These are phyloP conservation scores for Cryptococcus hybrid DNA, from an alignment of 1,284 basidiomycete genomes.

Conservation along the genomic window DNA sequence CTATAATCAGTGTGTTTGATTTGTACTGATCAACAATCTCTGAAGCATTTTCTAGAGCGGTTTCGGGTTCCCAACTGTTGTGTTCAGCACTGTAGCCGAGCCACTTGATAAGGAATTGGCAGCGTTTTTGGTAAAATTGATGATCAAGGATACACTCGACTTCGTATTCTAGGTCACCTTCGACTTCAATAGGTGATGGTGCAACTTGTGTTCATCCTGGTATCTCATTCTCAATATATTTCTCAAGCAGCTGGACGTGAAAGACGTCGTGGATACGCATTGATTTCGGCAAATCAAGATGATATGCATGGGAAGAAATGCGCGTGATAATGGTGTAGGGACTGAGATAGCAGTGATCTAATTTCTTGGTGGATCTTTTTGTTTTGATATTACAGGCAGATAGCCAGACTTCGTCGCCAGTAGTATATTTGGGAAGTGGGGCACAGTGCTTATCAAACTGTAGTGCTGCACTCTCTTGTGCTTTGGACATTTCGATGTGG, in stretches of 20 bases:
- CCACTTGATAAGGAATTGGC: not conserved
- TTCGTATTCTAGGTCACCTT: not conserved
- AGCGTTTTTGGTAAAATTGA: not conserved
- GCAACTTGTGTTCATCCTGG: not conserved
- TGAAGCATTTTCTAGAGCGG: not conserved
- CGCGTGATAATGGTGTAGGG: constrained; percentile 3
- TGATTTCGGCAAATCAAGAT: constrained; percentile 2
- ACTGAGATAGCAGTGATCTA: constrained; percentile 47
- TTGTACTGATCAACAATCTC: too few species aligned
- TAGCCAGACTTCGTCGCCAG: constrained; percentile 50
- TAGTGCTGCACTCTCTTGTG: too few species aligned
- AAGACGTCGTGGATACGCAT: constrained; percentile 12
- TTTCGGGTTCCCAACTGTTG: not conserved
- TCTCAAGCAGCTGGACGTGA: constrained; percentile 7
- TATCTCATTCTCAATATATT: not conserved
- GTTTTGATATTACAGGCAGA: constrained; percentile 48
- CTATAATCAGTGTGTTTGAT: too few species aligned
- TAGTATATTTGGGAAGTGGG: not conserved
- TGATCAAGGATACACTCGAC: not conserved
- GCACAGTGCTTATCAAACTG: not conserved
- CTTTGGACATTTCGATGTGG: too few species aligned
- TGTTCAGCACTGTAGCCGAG: not conserved
- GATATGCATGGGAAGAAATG: constrained; percentile 5
- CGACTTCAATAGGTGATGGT: not conserved
- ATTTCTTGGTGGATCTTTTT: constrained; percentile 49